Base-by-base conservation (phyloP, 352 stramenopile genomes). In the Phytopythium aichiense region DNA sequence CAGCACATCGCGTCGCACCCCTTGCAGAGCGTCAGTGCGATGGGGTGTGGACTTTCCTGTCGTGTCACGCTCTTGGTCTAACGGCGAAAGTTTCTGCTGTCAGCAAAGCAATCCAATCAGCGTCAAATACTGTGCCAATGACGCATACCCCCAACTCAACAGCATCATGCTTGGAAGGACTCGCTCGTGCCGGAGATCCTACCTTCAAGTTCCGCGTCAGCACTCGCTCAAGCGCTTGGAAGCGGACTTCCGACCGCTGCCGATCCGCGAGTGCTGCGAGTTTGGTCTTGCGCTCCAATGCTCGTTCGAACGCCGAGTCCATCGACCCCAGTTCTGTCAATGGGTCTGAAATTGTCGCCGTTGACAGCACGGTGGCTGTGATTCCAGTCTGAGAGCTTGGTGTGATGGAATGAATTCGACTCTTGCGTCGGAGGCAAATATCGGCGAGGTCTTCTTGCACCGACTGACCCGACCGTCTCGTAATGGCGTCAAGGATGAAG, bases 401-500 rank as follows among this genome's bases (percentile, higher is more conserved):
- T 8, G 52, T 45, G 35, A 40, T 15, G 6, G 51, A 45, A 5
- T 23, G 54, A 13, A 51, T 7, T 1, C 54, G n/a, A 23, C 38
- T 60, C 22, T 60, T 50, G 28, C 54, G 35, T 18, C 25, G 43
- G n/a, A 65, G 67, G 45, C 71, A 79, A 33, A 88, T 61, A 18
- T 83, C 68, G 16, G 68, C 67, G 23, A 87, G 72, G 37, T 88
- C 81, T 58, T 87, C 77, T 30, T 79, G 62, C 28, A 88, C 77
- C 7, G 81, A 71, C 55, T 87, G 74, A 0, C 71, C 74, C 4
- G 72, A 79, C 35, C 72, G 68, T 25, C 69, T 79, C 18, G 79
- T 92, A 60, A 92, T 91, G 22, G 79, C 80, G 23, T 88, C 74
- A 1, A 92, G 70, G 51, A 92, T 90, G 51, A 92, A 92, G 1